phyloP scores from a whole-genome alignment of 345 rosid genomes.

The Eucalyptus erythrocorys region DNA sequence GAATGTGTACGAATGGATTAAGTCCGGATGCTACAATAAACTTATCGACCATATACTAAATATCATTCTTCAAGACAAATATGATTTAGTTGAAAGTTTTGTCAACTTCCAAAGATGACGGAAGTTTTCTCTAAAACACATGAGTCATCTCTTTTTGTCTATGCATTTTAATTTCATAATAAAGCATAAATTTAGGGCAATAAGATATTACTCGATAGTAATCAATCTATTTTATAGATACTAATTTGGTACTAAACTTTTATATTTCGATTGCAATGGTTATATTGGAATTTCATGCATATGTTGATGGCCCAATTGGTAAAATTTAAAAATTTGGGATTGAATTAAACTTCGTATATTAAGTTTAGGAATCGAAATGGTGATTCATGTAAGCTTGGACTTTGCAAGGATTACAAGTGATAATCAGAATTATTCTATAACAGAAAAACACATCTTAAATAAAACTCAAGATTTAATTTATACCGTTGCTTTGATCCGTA shows the following conservation, averaged over 20 bases:
- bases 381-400: not conserved
- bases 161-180: not conserved
- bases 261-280: accelerated
- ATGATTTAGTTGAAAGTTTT: too few species aligned
- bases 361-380: too few species aligned
- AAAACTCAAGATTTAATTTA: not conserved
- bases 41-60: too few species aligned
- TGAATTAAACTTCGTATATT: not conserved
- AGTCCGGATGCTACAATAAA: too few species aligned
- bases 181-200: not conserved
- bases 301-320: accelerated
- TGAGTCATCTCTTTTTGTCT: not conserved
- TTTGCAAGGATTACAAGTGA: not conserved
- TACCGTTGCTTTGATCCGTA: not conserved
- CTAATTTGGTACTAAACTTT: too few species aligned
- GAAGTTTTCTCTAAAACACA: too few species aligned
- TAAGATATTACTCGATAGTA: accelerated
- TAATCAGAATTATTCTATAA: not conserved
- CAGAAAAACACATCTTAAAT: not conserved
- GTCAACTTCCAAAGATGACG: accelerated
- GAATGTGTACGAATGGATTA: too few species aligned
- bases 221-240: not conserved
- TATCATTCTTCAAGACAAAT: too few species aligned
- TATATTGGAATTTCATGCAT: not conserved
- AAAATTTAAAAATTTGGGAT: not conserved